Evolutionary conservation across 768 basidiomycete species (phyloP), one percentile per base, ranked within the genome.

Genomic region (Gymnopilus dilepis): DNA sequence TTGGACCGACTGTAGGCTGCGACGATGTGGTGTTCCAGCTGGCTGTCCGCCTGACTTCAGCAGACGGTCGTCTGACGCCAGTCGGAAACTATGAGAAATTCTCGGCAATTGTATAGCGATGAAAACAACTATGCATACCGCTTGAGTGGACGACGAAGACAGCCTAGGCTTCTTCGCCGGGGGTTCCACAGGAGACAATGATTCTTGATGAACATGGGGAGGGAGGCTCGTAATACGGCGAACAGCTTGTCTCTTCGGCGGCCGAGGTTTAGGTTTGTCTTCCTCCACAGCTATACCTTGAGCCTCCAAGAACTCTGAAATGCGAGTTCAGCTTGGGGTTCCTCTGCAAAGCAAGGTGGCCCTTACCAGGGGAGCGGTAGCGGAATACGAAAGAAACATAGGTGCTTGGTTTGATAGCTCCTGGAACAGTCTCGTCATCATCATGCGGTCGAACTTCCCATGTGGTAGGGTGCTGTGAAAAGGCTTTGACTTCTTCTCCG

Each of bases 351-450:
- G 56, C 41, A 38, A 26, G 59, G 56, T 6, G 31, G 47, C 19
- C 69, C 76, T 42, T 61, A 86, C 88, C 85, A 58, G 72, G 75
- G 37, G 84, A 77, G 24, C 86, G 77, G 70, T 91, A 91, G 40
- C 86, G 79, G 69, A 91, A 92, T 2, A 84, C 76, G 67, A 91
- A 91, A 15, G 86, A 84, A 24, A 89, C 86, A 56, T 82, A 84
- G n/a, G 87, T 83, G 38, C 71, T 72, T 5, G 82, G 77, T 59
- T 72, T 73, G n/a, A 68, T 72, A 15, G 56, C 19, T 33, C 68
- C 67, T 28, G 70, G 67, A 11, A 69, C 59, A 3, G 48, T 22
- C 6, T 45, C 60, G 15, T 73, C 69, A 26, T 74, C 70, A 30
- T 84, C 82, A 64, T 84, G 78, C 0, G 86, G 76, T 52, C 76